A percentile compares a stretch with the other conserved stretches of the same genome.
Evolutionary conservation across 177 flowering plant genomes (phyloP).

Genomic region (Tripterygium wilfordii): DNA sequence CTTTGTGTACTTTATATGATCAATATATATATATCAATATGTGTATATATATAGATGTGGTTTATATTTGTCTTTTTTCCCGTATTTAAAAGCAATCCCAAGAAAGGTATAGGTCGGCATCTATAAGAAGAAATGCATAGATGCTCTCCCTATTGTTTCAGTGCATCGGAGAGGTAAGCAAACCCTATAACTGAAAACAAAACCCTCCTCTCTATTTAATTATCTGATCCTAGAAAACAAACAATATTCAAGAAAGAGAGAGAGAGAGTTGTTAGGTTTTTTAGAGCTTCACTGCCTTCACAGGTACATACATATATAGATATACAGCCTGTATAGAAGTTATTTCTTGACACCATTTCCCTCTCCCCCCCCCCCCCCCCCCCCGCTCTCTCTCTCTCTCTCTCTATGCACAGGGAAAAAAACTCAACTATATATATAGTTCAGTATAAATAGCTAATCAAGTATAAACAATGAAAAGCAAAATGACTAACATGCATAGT

Average conservation of each 20-base stretch:
- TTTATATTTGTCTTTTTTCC: constrained; percentile 8
- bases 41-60: too few species aligned
- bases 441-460: too few species aligned
- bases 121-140: constrained; percentile 13
- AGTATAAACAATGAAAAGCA: too few species aligned
- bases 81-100: constrained; percentile 7
- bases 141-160: constrained; percentile 18
- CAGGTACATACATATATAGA: constrained; percentile 1
- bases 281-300: background rate
- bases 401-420: too few species aligned
- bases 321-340: background rate
- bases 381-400: too few species aligned
- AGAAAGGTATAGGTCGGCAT: constrained; percentile 6
- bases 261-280: constrained; percentile 12
- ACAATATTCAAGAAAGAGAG: background rate
- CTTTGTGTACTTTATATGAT: too few species aligned
- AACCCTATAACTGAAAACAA: constrained; percentile 12
- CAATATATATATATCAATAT: too few species aligned
- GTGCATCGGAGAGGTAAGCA: constrained; percentile 8
- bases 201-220: background rate
- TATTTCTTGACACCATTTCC: too few species aligned
- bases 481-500: too few species aligned
- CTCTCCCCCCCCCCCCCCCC: too few species aligned
- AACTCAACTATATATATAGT: too few species aligned
- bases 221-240: background rate